Evolutionary conservation across 202 grass and related monocot species (phyloP).

Genomic region (Saccharum hybrid): DNA sequence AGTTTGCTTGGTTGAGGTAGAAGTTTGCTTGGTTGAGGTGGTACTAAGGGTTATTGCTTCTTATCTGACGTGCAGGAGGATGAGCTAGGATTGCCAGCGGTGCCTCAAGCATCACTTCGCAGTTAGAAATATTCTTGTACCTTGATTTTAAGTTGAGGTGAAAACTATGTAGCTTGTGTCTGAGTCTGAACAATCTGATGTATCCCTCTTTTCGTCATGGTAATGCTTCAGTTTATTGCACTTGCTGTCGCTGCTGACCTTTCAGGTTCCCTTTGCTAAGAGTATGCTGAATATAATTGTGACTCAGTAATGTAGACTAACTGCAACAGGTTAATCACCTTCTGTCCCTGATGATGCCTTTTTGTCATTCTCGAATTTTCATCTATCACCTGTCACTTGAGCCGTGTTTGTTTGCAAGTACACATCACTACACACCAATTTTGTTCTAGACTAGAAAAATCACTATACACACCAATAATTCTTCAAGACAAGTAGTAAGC

Average conservation of each 20-base stretch:
- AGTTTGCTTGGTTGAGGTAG: background rate
- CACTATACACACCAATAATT: background rate
- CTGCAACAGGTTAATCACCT: background rate
- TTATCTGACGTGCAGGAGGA: slow-evolving; percentile 62
- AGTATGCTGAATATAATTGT: background rate
- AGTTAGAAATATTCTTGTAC: slow-evolving; percentile 52
- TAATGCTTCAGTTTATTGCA: slow-evolving; percentile 6
- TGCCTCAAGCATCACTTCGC: slow-evolving; percentile 67
- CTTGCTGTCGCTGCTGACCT: background rate
- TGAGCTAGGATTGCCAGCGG: slow-evolving; percentile 69
- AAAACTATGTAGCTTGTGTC: slow-evolving; percentile 32
- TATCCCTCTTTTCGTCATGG: slow-evolving; percentile 24
- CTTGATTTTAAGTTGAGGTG: slow-evolving; percentile 29
- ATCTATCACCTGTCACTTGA: background rate
- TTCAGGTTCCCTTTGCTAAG: background rate
- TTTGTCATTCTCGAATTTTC: background rate
- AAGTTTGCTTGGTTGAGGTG: background rate
- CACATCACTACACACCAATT: background rate
- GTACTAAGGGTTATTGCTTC: slow-evolving; percentile 10
- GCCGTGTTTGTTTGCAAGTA: background rate
- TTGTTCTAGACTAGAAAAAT: background rate
- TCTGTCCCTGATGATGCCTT: background rate
- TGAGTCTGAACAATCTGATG: slow-evolving; percentile 35
- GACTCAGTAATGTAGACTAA: background rate
- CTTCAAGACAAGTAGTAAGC: background rate